Conservation (phyloP, 2,329 filamentous ascomycete genomes). For the Grosmannia serpens region DNA sequence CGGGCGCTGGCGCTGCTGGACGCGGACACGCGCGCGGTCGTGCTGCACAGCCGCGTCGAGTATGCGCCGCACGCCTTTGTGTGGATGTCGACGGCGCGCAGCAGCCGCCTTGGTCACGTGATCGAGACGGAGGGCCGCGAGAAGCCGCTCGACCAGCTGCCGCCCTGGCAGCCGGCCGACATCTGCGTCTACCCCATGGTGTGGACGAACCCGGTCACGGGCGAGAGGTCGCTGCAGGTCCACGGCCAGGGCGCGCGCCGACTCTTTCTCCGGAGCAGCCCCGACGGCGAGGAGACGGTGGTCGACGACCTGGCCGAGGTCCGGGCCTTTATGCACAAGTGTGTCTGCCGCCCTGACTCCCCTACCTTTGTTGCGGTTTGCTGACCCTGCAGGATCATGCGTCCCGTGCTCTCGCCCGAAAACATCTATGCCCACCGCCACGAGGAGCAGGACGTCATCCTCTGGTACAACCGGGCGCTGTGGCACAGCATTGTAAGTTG, state of each 20-base stretch:
- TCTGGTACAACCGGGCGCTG: constrained; percentile 26
- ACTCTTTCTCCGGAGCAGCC: constrained; percentile 20
- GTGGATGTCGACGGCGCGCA: constrained; percentile 24
- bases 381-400: constrained; percentile 16
- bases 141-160: constrained; percentile 19
- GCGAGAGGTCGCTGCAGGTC: constrained; percentile 19
- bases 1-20: constrained; percentile 17
- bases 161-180: constrained; percentile 18
- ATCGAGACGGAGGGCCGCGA: constrained; percentile 17
- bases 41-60: constrained; percentile 21
- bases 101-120: constrained; percentile 20
- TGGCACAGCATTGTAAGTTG: constrained; percentile 26
- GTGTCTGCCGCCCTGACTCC: neutral
- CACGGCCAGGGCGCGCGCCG: constrained; percentile 24
- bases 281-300: constrained; percentile 15
- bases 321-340: constrained; percentile 21
- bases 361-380: neutral
- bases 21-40: constrained; percentile 16
- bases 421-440: constrained; percentile 25
- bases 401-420: constrained; percentile 19
- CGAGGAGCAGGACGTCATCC: constrained; percentile 24
- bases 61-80: constrained; percentile 25
- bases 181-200: constrained; percentile 25
- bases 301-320: constrained; percentile 19
- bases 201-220: constrained; percentile 23